Percentiles rank a stretch among this genome's conserved stretches.
Evolutionary conservation across 805 yeast species (phyloP).

Genomic region (Ogataea glucozyma): DNA sequence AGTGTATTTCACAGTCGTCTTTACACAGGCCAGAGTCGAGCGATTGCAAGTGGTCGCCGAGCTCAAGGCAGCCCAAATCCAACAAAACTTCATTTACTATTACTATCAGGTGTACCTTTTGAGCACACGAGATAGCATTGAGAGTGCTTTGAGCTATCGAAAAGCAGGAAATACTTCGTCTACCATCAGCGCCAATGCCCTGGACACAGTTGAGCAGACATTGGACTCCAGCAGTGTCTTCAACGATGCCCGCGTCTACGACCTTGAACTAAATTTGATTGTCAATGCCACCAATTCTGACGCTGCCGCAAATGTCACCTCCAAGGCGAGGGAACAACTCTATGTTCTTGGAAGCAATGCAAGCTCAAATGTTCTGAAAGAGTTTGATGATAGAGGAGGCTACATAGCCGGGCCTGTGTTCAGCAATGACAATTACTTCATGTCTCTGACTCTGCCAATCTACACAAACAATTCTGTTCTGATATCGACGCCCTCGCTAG

Average conservation of each 20-base stretch:
- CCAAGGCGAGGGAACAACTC: slow-evolving; percentile 44
- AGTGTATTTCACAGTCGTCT: slow-evolving; percentile 66
- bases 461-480: slow-evolving; percentile 72
- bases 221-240: slow-evolving; percentile 63
- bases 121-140: slow-evolving; percentile 59
- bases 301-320: slow-evolving; percentile 29
- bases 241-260: slow-evolving; percentile 67
- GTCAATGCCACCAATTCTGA: slow-evolving; percentile 41
- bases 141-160: slow-evolving; percentile 58
- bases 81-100: slow-evolving; percentile 61
- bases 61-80: slow-evolving; percentile 75
- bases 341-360: slow-evolving; percentile 31
- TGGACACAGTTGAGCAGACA: slow-evolving; percentile 56
- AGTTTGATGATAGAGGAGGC: slow-evolving; percentile 46
- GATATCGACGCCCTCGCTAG: slow-evolving; percentile 54
- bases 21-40: slow-evolving; percentile 63
- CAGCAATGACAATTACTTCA: slow-evolving; percentile 48
- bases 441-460: slow-evolving; percentile 80
- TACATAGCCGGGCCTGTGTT: slow-evolving; percentile 65
- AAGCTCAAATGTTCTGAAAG: slow-evolving; percentile 40
- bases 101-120: slow-evolving; percentile 72
- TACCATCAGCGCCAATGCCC: slow-evolving; percentile 47
- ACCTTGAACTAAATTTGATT: slow-evolving; percentile 53
- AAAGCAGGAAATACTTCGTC: slow-evolving; percentile 71
- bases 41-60: slow-evolving; percentile 77